Percentiles rank a stretch among this genome's conserved stretches.
These are phyloP conservation scores for Piper longum DNA, from an alignment of 164 flowering plant genomes.

Conservation along the genomic window DNA sequence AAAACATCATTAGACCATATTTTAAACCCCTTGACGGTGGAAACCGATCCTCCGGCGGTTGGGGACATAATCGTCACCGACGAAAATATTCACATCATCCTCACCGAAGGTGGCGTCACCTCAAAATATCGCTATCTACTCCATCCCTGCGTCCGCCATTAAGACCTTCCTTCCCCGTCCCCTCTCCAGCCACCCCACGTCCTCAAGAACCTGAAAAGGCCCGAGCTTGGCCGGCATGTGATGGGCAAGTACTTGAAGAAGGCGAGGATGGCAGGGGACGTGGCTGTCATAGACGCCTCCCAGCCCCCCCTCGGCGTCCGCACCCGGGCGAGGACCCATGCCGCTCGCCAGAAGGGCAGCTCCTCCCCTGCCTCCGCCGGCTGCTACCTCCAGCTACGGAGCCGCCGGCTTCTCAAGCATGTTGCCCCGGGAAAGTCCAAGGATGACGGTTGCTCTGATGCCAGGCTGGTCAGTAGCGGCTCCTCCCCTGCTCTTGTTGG, in stretches of 20 bases:
- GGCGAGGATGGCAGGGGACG: constrained; percentile 40
- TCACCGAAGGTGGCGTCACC: too few relatives aligned
- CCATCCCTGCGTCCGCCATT: too few relatives aligned
- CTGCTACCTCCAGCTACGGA: constrained; percentile 67
- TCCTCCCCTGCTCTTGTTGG: constrained; percentile 11
- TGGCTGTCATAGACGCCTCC: constrained; percentile 46
- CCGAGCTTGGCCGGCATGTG: not conserved
- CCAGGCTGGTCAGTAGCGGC: constrained; percentile 6
- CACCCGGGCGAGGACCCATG: constrained; percentile 63
- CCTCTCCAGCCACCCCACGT: too few relatives aligned
- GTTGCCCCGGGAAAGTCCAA: constrained; percentile 8
- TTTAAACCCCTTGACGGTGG: too few relatives aligned
- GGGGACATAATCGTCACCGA: too few relatives aligned
- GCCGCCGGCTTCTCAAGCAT: constrained; percentile 53
- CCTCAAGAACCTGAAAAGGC: not conserved
- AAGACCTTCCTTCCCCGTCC: too few relatives aligned
- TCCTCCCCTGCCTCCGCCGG: constrained; percentile 1
- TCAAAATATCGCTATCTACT: too few relatives aligned
- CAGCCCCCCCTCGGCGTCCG: constrained; percentile 44
- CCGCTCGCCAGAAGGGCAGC: constrained; percentile 35
- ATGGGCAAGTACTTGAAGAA: constrained; percentile 85
- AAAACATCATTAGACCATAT: too few relatives aligned
- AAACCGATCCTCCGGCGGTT: too few relatives aligned
- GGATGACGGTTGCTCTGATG: constrained; percentile 5
- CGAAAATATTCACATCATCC: too few relatives aligned